Evolutionary conservation across 1,284 basidiomycete species (phyloP).

Genomic region (Cryptococcus maquisensis): DNA sequence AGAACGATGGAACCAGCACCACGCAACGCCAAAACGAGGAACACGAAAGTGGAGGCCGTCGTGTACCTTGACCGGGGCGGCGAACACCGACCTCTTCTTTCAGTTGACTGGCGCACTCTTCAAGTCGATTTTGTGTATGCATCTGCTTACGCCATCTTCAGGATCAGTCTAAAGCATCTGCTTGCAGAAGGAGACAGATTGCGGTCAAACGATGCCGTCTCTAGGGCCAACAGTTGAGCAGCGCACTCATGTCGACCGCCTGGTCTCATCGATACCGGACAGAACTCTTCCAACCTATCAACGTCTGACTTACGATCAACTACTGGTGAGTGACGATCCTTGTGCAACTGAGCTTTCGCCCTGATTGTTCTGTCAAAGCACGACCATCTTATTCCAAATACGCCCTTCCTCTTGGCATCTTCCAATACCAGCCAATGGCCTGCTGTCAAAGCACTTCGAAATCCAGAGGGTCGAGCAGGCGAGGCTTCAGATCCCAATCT

Average conservation of each 20-base stretch:
- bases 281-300: conserved; percentile 25
- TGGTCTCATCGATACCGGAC: conserved; percentile 1
- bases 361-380: conserved; percentile 12
- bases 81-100: no score
- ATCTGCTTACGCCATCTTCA: no score
- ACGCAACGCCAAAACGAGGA: no score
- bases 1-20: no score
- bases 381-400: conserved; percentile 40
- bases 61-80: no score
- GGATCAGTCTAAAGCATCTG: no score
- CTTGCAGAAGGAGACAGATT: no score
- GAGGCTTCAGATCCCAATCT: conserved; percentile 23
- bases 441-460: conserved; percentile 1
- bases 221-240: background rate
- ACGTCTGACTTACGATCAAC: conserved; percentile 16
- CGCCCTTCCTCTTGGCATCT: conserved; percentile 37
- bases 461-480: background rate
- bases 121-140: no score
- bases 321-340: conserved; percentile 17
- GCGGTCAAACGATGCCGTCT: background rate
- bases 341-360: background rate
- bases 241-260: background rate
- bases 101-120: no score
- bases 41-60: no score
- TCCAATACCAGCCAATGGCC: conserved; percentile 27